A percentile compares a stretch with the other conserved stretches of the same genome.
phyloP scores from a whole-genome alignment of 331 rosid genomes.

The Cydonia oblonga region DNA sequence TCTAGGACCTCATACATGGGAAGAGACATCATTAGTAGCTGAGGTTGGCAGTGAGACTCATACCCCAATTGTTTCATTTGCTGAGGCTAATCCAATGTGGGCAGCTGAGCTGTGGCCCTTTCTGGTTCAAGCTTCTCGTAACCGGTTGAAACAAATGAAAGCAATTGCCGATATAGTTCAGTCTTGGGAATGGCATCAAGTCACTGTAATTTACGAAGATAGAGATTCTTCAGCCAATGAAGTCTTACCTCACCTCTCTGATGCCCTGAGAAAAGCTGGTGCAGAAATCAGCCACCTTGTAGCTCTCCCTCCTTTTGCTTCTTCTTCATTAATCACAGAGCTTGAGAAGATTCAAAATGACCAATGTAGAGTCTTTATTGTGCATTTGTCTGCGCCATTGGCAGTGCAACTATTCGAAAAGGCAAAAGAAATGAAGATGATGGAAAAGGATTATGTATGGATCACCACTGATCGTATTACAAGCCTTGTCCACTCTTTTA shows the following conservation, averaged over 20 bases:
- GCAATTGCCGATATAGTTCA: conserved; percentile 36
- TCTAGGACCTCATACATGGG: conserved; percentile 39
- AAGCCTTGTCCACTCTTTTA: conserved; percentile 35
- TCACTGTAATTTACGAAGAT: conserved; percentile 35
- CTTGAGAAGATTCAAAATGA: conserved; percentile 28
- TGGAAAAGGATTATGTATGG: conserved; percentile 42
- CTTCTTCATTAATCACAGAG: conserved; percentile 21
- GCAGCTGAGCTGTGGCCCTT: conserved; percentile 29
- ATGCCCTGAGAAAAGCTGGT: conserved; percentile 20
- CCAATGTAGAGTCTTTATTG: conserved; percentile 32
- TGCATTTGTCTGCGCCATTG: conserved; percentile 23
- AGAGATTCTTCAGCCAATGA: conserved; percentile 13
- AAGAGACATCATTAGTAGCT: conserved; percentile 29
- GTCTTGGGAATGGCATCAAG: conserved; percentile 30
- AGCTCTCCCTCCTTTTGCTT: conserved; percentile 24
- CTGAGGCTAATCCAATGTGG: conserved; percentile 34
- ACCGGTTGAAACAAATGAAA: conserved; percentile 23
- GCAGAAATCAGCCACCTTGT: conserved; percentile 20
- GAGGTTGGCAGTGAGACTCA: conserved; percentile 20
- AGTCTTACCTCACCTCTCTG: conserved; percentile 19
- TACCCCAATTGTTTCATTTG: conserved; percentile 27
- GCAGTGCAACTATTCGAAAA: conserved; percentile 21
- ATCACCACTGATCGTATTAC: conserved; percentile 41
- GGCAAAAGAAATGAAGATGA: conserved; percentile 34
- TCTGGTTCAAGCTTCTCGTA: conserved; percentile 29